Evolutionary conservation across 148 eudicot species (phyloP).

Genomic region (Cornus florida): DNA sequence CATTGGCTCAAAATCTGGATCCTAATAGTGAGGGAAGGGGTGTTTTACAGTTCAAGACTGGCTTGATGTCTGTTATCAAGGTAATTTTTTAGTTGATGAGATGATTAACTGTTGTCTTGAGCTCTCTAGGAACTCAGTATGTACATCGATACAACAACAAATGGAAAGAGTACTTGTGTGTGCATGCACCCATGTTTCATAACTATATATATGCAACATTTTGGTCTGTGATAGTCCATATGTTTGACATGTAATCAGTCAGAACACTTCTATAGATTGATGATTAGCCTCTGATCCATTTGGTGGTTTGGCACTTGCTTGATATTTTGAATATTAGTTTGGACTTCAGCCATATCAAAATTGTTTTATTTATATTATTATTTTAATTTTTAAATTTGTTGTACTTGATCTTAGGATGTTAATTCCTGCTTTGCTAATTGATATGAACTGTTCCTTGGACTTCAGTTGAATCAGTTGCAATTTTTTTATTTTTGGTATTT

Average conservation of each 20-base stretch:
- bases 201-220: background rate
- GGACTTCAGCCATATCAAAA: no score
- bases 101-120: background rate
- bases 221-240: background rate
- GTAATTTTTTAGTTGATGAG: conserved; percentile 30
- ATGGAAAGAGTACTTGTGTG: no score
- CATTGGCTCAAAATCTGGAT: conserved; percentile 93
- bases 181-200: background rate
- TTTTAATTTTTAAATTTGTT: background rate
- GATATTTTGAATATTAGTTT: no score
- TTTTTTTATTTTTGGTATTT: background rate
- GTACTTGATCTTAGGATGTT: background rate
- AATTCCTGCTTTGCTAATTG: background rate
- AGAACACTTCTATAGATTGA: no score
- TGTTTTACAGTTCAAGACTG: conserved; percentile 96
- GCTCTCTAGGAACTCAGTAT: no score
- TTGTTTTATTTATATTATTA: no score
- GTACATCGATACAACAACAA: background rate
- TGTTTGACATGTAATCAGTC: no score
- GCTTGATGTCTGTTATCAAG: conserved; percentile 98
- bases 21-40: conserved; percentile 99
- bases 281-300: no score
- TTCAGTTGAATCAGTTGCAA: background rate
- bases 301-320: no score
- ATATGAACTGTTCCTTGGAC: background rate